phyloP scores from a whole-genome alignment of 495 filamentous ascomycete species.

The Penicillium pancosmium region DNA sequence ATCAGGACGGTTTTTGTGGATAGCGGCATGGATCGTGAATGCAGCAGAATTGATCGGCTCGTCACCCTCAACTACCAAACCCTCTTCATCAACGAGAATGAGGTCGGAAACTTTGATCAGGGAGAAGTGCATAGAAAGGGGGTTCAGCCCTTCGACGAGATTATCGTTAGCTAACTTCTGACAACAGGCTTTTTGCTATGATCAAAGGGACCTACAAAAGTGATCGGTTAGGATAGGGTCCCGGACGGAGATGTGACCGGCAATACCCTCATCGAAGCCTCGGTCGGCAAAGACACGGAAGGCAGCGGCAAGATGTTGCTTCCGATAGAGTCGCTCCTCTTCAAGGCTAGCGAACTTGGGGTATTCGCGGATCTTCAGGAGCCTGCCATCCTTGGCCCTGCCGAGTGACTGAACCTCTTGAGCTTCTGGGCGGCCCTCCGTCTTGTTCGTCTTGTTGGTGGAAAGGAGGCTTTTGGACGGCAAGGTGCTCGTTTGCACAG shows the following conservation, averaged over 20 bases:
- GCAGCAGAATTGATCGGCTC: slow-evolving; percentile 56
- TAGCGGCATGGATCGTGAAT: slow-evolving; percentile 55
- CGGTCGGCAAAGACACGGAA: slow-evolving; percentile 60
- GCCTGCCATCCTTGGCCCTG: not conserved
- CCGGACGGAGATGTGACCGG: slow-evolving; percentile 66
- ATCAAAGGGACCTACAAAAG: slow-evolving; percentile 13
- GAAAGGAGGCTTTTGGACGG: not conserved
- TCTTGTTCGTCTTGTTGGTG: not conserved
- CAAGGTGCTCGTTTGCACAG: not conserved
- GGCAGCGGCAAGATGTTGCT: slow-evolving; percentile 62
- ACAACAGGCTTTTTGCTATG: slow-evolving; percentile 13
- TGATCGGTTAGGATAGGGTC: slow-evolving; percentile 44
- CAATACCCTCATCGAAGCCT: slow-evolving; percentile 66
- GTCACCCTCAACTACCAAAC: slow-evolving; percentile 44
- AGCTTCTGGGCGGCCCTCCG: not conserved
- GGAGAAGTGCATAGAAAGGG: slow-evolving; percentile 32
- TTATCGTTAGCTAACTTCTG: not conserved
- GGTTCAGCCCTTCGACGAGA: slow-evolving; percentile 19
- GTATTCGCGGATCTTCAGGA: not conserved
- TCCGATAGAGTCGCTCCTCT: slow-evolving; percentile 58
- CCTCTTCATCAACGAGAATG: slow-evolving; percentile 30
- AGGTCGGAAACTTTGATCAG: slow-evolving; percentile 37
- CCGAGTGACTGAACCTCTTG: not conserved
- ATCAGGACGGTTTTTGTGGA: slow-evolving; percentile 32
- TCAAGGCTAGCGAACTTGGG: slow-evolving; percentile 7